These are phyloP conservation scores for Lophium mytilinum DNA, from an alignment of 495 filamentous ascomycete genomes.

Conservation along the genomic window DNA sequence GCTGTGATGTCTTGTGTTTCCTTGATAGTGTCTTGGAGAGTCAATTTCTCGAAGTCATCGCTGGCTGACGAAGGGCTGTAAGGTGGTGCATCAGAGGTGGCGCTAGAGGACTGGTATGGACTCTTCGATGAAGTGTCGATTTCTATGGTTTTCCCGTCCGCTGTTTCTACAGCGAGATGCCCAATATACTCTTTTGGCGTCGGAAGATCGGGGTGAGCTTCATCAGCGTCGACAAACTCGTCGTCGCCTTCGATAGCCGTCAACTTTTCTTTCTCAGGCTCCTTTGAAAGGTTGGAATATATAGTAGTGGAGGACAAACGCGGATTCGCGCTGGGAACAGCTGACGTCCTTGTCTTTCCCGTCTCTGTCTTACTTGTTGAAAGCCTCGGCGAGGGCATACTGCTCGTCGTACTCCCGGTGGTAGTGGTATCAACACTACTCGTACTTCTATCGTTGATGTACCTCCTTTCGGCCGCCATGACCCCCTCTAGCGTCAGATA, in stretches of 20 bases:
- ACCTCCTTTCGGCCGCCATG: constrained; percentile 52
- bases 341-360: constrained; percentile 6
- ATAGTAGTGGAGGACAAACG: constrained; percentile 3
- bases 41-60: constrained; percentile 18
- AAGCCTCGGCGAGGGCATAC: constrained; percentile 8
- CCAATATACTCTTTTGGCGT: constrained; percentile 30
- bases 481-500: constrained; percentile 77
- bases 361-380: constrained; percentile 1
- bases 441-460: constrained; percentile 34
- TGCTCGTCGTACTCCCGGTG: constrained; percentile 1
- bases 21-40: constrained; percentile 8
- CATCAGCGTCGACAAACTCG: constrained; percentile 42
- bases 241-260: constrained; percentile 32
- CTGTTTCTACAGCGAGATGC: constrained; percentile 25
- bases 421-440: constrained; percentile 25
- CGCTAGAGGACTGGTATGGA: background rate
- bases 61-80: background rate
- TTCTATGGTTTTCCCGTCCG: constrained; percentile 24
- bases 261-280: constrained; percentile 8
- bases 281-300: constrained; percentile 2
- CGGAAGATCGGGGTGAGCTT: constrained; percentile 18
- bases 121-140: constrained; percentile 24
- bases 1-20: constrained; percentile 37
- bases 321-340: background rate
- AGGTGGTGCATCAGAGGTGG: background rate